A percentile compares a stretch with the other conserved stretches of the same genome.
These are phyloP conservation scores for Fallopia convolvulus DNA, from an alignment of 148 eudicot species.

Conservation along the genomic window DNA sequence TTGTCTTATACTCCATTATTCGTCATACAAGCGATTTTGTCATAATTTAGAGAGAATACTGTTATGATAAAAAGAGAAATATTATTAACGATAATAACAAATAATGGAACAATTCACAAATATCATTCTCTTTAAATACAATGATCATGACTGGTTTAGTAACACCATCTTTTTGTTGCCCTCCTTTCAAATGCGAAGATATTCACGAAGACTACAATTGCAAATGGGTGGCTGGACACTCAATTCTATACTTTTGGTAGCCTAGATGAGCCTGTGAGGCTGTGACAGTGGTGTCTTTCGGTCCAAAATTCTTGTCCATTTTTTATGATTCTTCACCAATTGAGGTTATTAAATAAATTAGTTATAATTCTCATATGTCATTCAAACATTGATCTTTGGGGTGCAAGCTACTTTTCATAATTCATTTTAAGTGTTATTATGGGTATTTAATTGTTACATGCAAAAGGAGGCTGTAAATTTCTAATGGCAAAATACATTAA, in stretches of 20 bases:
- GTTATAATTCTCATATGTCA: neutral
- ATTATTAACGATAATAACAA: too few relatives aligned
- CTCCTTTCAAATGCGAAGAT: neutral
- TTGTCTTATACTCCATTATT: too few relatives aligned
- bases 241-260: slow-evolving; percentile 17
- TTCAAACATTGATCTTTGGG: neutral
- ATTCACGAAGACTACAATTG: neutral
- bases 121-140: too few relatives aligned
- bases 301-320: slow-evolving; percentile 18
- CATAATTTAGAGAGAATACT: too few relatives aligned
- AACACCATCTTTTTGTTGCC: too few relatives aligned
- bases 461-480: too few relatives aligned
- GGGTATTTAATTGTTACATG: neutral
- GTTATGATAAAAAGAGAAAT: too few relatives aligned
- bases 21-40: too few relatives aligned
- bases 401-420: neutral
- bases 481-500: too few relatives aligned
- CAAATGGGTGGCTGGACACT: slow-evolving; percentile 17
- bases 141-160: too few relatives aligned
- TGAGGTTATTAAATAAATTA: slow-evolving; percentile 16
- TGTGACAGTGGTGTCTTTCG: slow-evolving; percentile 26
- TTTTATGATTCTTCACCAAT: slow-evolving; percentile 32
- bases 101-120: too few relatives aligned
- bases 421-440: neutral
- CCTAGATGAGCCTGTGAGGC: slow-evolving; percentile 12